Conservation (phyloP, 179 eudicot genomes). For the Actinidia arguta region DNA sequence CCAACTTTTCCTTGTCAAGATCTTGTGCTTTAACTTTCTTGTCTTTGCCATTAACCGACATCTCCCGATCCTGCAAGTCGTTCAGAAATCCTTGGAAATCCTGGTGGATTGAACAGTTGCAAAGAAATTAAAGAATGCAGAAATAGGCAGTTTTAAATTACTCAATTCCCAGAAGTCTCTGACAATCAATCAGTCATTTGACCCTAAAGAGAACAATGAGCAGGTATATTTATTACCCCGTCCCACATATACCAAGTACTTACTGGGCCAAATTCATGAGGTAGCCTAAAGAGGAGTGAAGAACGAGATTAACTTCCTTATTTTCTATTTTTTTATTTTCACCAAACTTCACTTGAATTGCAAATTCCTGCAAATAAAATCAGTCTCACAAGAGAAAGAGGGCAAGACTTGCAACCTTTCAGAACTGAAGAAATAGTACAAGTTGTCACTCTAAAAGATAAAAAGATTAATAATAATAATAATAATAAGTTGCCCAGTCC, state of each 20-base stretch:
- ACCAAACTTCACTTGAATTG: not conserved
- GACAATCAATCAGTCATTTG: no score
- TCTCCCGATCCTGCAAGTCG: constrained; percentile 89
- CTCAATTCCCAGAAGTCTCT: not conserved
- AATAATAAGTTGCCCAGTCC: not conserved
- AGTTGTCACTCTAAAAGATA: not conserved
- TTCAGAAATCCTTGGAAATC: constrained; percentile 82
- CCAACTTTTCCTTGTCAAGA: constrained; percentile 55
- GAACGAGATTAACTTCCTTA: no score
- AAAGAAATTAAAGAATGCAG: not conserved
- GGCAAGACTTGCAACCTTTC: not conserved
- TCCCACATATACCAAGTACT: no score
- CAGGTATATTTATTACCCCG: not conserved
- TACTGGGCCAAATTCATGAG: no score
- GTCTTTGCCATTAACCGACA: constrained; percentile 62
- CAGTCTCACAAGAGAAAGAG: no score
- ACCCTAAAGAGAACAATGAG: not conserved
- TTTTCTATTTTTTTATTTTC: no score
- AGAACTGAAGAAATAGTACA: not conserved
- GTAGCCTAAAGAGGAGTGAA: no score
- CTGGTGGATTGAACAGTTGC: constrained; percentile 36
- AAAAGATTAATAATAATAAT: no score
- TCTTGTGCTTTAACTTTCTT: constrained; percentile 57
- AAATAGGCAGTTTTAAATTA: not conserved
- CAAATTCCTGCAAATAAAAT: not conserved